Conservation (phyloP, 2,329 filamentous ascomycete genomes). For the Emergomyces pasteurianus region DNA sequence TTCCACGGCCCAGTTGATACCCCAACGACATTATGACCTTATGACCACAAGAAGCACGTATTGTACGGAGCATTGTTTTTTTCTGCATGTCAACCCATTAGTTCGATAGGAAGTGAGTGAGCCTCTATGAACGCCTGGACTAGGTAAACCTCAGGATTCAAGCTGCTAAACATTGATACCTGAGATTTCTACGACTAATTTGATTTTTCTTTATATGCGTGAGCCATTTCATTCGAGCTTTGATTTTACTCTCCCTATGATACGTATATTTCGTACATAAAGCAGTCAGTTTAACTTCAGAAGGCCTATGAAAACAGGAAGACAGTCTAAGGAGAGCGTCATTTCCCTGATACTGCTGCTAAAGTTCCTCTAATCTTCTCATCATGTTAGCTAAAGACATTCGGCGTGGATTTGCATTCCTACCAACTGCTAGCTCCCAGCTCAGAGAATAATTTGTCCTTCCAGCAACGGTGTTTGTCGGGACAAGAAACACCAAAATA, state of each 20-base stretch:
- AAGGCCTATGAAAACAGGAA: background rate
- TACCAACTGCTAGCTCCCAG: background rate
- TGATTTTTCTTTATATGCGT: background rate
- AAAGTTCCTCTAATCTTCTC: background rate
- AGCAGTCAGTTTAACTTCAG: background rate
- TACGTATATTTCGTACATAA: background rate
- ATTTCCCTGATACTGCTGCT: background rate
- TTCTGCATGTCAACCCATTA: background rate
- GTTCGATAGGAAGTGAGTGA: background rate
- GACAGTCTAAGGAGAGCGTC: background rate
- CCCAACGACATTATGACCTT: background rate
- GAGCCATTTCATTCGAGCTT: background rate
- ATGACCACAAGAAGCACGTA: background rate
- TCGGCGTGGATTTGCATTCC: background rate
- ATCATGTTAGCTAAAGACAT: background rate
- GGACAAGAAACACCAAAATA: background rate
- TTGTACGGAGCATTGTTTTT: background rate
- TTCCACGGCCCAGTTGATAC: background rate
- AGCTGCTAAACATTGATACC: background rate
- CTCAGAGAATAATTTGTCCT: background rate
- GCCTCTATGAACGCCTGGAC: background rate
- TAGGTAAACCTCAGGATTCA: background rate
- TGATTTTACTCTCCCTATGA: background rate
- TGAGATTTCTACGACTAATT: background rate
- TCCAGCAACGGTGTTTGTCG: background rate